phyloP scores from a whole-genome alignment of 1,139 yeast species.

The Eremothecium coryli region DNA sequence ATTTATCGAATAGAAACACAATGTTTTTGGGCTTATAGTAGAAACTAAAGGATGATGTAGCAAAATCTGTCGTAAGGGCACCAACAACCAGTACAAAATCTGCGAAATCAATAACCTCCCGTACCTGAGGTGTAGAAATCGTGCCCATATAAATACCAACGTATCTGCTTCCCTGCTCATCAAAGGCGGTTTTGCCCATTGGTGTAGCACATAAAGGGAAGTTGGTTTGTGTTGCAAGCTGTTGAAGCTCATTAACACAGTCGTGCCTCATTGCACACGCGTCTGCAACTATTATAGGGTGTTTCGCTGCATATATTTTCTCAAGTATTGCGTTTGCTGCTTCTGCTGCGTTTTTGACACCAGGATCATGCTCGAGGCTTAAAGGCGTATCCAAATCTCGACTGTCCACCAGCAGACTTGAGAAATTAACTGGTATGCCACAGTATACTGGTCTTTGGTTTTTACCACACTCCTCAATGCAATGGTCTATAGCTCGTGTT shows the following conservation, averaged over 20 bases:
- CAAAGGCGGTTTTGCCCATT: constrained; percentile 77
- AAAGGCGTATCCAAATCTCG: constrained; percentile 48
- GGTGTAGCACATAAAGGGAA: constrained; percentile 84
- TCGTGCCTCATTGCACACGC: constrained; percentile 77
- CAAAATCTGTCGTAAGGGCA: constrained; percentile 72
- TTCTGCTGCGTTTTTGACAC: neutral
- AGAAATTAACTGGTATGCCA: constrained; percentile 73
- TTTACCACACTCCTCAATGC: constrained; percentile 57
- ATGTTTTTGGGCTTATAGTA: constrained; percentile 65
- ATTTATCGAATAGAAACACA: constrained; percentile 72
- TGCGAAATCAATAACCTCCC: constrained; percentile 63
- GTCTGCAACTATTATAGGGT: constrained; percentile 70
- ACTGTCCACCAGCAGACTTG: constrained; percentile 49
- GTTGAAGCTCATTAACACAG: constrained; percentile 47
- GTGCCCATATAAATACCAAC: constrained; percentile 84
- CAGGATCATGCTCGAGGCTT: constrained; percentile 33
- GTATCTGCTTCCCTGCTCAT: constrained; percentile 60
- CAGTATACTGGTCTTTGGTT: constrained; percentile 74
- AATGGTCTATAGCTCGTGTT: constrained; percentile 57
- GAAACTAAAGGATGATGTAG: constrained; percentile 80
- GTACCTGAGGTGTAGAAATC: constrained; percentile 65
- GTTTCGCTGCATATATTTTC: constrained; percentile 44
- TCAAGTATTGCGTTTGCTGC: constrained; percentile 38
- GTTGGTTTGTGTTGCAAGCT: constrained; percentile 56
- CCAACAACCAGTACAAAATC: constrained; percentile 73